These are phyloP conservation scores for Rubus parviflorus DNA, from an alignment of 306 rosid species.

Conservation along the genomic window DNA sequence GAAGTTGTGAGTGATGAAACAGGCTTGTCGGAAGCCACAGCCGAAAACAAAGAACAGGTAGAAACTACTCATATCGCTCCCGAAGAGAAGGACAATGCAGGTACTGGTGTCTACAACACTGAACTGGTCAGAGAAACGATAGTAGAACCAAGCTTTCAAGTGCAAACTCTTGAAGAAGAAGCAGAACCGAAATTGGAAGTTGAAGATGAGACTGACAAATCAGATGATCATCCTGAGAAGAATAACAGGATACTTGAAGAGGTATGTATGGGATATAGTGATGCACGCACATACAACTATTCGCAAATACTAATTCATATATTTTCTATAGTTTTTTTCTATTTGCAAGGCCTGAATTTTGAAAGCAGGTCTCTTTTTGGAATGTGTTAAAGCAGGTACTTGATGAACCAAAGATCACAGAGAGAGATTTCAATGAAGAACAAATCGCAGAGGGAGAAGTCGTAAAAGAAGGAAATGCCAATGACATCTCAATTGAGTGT, in stretches of 20 bases:
- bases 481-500: conserved; percentile 9
- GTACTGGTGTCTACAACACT: not conserved
- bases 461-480: conserved; percentile 14
- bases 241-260: not conserved
- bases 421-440: conserved; percentile 21
- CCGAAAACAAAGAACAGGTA: conserved; percentile 14
- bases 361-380: not conserved
- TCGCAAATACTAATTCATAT: not conserved
- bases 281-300: not conserved
- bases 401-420: conserved; percentile 11
- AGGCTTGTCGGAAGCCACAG: conserved; percentile 18
- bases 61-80: conserved; percentile 6
- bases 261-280: not conserved
- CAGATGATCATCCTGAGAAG: not conserved
- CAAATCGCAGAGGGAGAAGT: conserved; percentile 15
- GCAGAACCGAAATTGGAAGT: not conserved
- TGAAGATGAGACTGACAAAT: not conserved
- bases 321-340: not conserved
- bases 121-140: not conserved
- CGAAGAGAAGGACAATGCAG: conserved; percentile 1
- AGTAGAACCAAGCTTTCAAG: not conserved
- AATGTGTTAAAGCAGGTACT: not conserved
- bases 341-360: not conserved
- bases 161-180: not conserved
- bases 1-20: conserved; percentile 6